Evolutionary conservation across 2,329 filamentous ascomycete species (phyloP), one percentile per base, ranked within the genome.

Genomic region (Cylindrodendrum hubeiense): DNA sequence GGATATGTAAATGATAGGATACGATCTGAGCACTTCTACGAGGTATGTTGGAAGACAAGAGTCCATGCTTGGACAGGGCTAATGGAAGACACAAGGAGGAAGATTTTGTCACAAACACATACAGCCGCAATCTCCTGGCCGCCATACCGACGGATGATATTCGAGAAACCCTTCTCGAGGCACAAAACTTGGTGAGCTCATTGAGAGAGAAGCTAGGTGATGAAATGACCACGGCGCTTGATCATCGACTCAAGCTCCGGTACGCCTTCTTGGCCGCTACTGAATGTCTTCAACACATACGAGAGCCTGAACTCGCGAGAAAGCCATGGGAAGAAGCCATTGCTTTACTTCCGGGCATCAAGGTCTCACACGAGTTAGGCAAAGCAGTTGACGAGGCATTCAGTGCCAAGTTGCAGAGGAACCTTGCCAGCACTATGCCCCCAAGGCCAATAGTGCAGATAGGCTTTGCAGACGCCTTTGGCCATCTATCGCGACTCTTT

Each of bases 101-200:
- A 79, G 96, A 99, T 75, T 98, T 99, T 76, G 93, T 97, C 21
- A 95, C 94, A 7, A 94, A 97, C 78, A 92, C 95, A 0, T 98
- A 96, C 77, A 92, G 94, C 71, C 89, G 95, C 39, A 89, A 89
- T 13, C 83, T 99, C 1, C 85, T 98, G 7, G 88, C 90, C 26
- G 81, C 86, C 15, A 85, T 95, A 62, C 82, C 87, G 17, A 79
- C 85, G 3, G 81, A 84, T 5, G 83, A 86, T n/a, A 84, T 94
- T 24, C 81, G 85, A 44, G 78, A 81, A 9, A 77, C 86, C 26
- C 79, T 94, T 21, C 78, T 85, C 24, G 81, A 86, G 34, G 89
- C 90, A 5, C 79, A 86, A n/a, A 77, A 78, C 13, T 81, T 88
- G 66, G 73, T 93, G 1, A 79, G 83, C 44, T 78, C 78, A 1